Evolutionary conservation across 1,139 yeast genomes (phyloP), one percentile per base, ranked within the genome.

Genomic region (Magnusiomyces suaveolens): DNA sequence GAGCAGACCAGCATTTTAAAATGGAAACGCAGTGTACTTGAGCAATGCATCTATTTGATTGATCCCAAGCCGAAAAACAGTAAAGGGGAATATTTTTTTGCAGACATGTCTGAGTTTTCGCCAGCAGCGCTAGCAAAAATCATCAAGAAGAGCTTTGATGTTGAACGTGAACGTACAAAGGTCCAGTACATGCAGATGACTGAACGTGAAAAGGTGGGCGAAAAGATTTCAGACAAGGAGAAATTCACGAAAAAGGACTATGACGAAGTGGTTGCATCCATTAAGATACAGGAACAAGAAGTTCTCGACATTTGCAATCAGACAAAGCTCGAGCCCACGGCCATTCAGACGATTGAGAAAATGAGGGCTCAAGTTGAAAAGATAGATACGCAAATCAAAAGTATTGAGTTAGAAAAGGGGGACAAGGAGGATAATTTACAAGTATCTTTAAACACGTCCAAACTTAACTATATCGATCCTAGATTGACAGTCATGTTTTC

Each of bases 401-500:
- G 80, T 58, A 82, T 87, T 1, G 73, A 80, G 26, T 75, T 89
- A 59, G 95, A 86, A 67, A 76, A 88, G 66, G 84, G 87, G 69
- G 97, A 90, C 66, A 88, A 87, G 69, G 96, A 90, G 68, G 97
- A 88, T 66, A 90, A 90, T 67, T 87, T 96, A 0, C 88, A 87
- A 61, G 97, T 92, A 32, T 90, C 97, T 0, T 75, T 90, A 62
- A 90, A 96, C 48, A 90, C 98, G 0, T 87, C 96, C 43, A 90
- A 90, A 73, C 82, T 87, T 78, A 90, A 90, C 69, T 90, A 90
- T 75, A 90, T 90, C 59, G 98, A 92, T 69, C 98, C 98, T 26
- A 77, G 98, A 62, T 75, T 92, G 63, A 83, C 95, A 0, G 97
- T 87, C 50, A 83, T 87, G 77, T 92, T 89, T 69, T 80, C 95